A percentile compares a stretch with the other conserved stretches of the same genome.
Evolutionary conservation across 257 asterid species (phyloP).

Genomic region (Lavandula angustifolia): DNA sequence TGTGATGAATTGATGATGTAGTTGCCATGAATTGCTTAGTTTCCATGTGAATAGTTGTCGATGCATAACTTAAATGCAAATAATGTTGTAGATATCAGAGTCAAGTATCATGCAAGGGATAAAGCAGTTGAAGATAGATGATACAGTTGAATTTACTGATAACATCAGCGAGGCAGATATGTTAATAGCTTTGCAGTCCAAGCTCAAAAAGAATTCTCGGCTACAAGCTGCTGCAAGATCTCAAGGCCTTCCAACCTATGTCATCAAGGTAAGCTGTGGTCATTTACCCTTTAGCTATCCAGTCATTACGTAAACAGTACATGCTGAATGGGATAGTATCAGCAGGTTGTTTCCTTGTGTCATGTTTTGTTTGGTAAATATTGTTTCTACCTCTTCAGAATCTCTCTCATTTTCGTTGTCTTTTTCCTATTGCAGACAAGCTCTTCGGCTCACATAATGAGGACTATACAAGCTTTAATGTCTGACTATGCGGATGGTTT

Average conservation of each 20-base stretch:
- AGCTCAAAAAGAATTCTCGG: slow-evolving; percentile 85
- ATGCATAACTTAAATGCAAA: slow-evolving; percentile 45
- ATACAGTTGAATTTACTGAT: slow-evolving; percentile 67
- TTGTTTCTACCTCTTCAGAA: slow-evolving; percentile 13
- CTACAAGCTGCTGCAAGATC: slow-evolving; percentile 95
- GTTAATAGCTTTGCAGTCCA: slow-evolving; percentile 82
- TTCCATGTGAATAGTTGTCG: slow-evolving; percentile 33
- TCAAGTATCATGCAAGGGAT: slow-evolving; percentile 78
- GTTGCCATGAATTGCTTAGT: slow-evolving; percentile 25
- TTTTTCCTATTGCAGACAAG: slow-evolving; percentile 54
- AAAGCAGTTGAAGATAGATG: slow-evolving; percentile 63
- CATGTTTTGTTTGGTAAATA: slow-evolving; percentile 21
- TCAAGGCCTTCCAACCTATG: slow-evolving; percentile 80
- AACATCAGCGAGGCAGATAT: slow-evolving; percentile 93
- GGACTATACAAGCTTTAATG: slow-evolving; percentile 62
- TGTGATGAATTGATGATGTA: slow-evolving; percentile 13
- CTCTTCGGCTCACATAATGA: slow-evolving; percentile 63
- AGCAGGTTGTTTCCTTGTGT: slow-evolving; percentile 26
- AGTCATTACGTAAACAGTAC: background rate
- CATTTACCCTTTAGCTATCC: slow-evolving; percentile 18
- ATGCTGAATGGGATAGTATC: background rate
- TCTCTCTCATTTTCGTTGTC: slow-evolving; percentile 11
- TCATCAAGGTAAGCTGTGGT: slow-evolving; percentile 56
- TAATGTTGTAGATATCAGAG: slow-evolving; percentile 82
- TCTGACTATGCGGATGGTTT: slow-evolving; percentile 63